Percentiles rank a stretch among this genome's conserved stretches.
Conservation (phyloP, 148 eudicot genomes). For the Chenopodium album region DNA sequence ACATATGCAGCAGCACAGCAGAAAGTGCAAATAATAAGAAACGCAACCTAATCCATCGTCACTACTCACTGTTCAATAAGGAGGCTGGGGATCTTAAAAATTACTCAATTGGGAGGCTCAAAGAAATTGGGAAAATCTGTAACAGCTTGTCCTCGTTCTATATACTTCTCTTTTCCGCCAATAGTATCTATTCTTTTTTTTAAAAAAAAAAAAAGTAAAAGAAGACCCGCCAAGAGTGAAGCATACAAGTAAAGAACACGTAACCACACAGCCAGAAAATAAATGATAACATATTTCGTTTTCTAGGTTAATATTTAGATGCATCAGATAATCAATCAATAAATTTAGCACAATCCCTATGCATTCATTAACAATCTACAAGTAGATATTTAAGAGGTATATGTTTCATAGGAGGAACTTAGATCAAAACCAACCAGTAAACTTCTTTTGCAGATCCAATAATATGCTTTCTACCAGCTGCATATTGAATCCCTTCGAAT, state of each 20-base stretch:
- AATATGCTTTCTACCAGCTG: conserved; percentile 58
- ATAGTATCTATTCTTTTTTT: too few species aligned
- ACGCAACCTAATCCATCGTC: background rate
- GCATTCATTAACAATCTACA: background rate
- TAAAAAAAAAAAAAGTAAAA: too few species aligned
- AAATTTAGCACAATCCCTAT: background rate
- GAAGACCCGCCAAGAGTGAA: background rate
- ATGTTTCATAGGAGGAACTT: background rate
- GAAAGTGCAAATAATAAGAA: background rate
- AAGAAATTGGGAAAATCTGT: too few species aligned
- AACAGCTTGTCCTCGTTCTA: background rate
- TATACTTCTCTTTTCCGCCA: background rate
- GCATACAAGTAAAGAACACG: background rate
- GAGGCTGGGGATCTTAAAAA: too few species aligned
- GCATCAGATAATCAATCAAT: background rate
- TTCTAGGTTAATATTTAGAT: background rate
- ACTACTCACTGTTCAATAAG: too few species aligned
- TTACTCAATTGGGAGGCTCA: too few species aligned
- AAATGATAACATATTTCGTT: background rate
- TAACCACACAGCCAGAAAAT: background rate
- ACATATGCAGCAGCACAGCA: background rate
- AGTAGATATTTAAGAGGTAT: background rate
- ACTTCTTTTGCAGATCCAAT: conserved; percentile 61
- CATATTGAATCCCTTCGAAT: conserved; percentile 74
- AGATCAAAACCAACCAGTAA: conserved; percentile 46